These are phyloP conservation scores for Penicillium goetzii DNA, from an alignment of 495 filamentous ascomycete genomes.

Conservation along the genomic window DNA sequence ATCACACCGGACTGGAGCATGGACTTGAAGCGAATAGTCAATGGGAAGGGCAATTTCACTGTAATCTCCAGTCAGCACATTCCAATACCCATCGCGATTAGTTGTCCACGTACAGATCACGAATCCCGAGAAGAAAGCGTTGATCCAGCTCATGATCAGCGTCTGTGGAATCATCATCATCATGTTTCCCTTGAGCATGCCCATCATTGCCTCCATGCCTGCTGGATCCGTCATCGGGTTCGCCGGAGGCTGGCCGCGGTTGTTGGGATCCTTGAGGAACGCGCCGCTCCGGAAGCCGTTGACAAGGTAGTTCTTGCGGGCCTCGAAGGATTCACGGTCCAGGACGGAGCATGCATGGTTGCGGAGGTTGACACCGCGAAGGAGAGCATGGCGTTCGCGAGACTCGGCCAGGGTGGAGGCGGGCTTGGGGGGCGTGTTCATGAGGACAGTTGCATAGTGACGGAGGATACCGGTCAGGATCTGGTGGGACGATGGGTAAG, in stretches of 20 bases:
- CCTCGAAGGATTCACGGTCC: constrained; percentile 72
- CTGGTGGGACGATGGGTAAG: constrained; percentile 47
- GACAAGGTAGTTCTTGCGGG: constrained; percentile 78
- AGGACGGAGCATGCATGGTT: constrained; percentile 72
- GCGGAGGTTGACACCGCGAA: constrained; percentile 85
- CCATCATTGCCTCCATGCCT: constrained; percentile 99
- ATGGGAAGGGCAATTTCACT: constrained; percentile 98
- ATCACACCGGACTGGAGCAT: constrained; percentile 98
- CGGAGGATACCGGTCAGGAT: constrained; percentile 93
- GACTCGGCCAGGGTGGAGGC: constrained; percentile 71
- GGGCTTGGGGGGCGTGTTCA: constrained; percentile 84
- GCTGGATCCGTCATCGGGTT: constrained; percentile 98
- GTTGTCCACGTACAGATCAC: constrained; percentile 77
- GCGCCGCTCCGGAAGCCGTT: constrained; percentile 78
- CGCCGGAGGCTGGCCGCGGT: constrained; percentile 79
- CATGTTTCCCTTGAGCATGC: constrained; percentile 99
- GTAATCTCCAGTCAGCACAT: constrained; percentile 24
- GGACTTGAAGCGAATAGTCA: constrained; percentile 97
- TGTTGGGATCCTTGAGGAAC: constrained; percentile 87
- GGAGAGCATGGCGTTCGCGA: constrained; percentile 84
- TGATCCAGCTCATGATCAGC: constrained; percentile 99
- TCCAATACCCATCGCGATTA: neutral
- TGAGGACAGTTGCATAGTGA: constrained; percentile 91
- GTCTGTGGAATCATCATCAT: constrained; percentile 99
- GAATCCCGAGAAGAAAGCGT: constrained; percentile 97